Conservation (phyloP, 2,329 filamentous ascomycete genomes). For the Penicillium sp. region DNA sequence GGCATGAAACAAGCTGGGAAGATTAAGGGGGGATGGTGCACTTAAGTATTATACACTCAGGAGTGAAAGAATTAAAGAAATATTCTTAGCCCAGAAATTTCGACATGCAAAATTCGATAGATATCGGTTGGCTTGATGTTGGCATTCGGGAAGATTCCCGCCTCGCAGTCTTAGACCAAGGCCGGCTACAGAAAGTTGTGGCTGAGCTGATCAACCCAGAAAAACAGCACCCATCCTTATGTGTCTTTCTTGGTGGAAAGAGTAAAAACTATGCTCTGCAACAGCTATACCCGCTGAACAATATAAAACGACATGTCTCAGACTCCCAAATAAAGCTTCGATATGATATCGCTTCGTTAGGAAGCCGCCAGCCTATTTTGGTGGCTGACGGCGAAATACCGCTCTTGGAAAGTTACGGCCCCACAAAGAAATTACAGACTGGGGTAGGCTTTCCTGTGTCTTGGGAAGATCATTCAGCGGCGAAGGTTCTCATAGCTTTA, state of each 20-base stretch:
- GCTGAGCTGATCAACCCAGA: neutral
- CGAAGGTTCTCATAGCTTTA: neutral
- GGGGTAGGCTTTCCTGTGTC: neutral
- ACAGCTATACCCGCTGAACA: conserved; percentile 10
- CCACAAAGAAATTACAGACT: neutral
- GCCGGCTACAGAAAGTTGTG: conserved; percentile 3
- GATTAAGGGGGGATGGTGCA: neutral
- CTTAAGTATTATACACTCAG: neutral
- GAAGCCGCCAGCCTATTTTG: neutral
- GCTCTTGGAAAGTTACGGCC: neutral
- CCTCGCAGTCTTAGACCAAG: conserved; percentile 4
- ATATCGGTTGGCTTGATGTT: conserved; percentile 16
- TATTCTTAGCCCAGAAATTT: neutral
- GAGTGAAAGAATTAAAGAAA: neutral
- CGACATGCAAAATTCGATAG: conserved; percentile 10
- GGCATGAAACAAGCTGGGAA: neutral
- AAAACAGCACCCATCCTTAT: conserved; percentile 10
- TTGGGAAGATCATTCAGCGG: conserved; percentile 1
- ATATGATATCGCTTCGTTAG: conserved; percentile 5
- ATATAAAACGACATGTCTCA: conserved; percentile 13
- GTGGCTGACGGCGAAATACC: conserved; percentile 5
- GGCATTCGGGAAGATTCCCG: conserved; percentile 8
- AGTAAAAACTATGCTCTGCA: conserved; percentile 9
- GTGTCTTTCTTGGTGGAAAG: conserved; percentile 8
- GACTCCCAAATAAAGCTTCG: conserved; percentile 4